Conservation (phyloP, 495 filamentous ascomycete genomes). For the Xylaria palmicola region DNA sequence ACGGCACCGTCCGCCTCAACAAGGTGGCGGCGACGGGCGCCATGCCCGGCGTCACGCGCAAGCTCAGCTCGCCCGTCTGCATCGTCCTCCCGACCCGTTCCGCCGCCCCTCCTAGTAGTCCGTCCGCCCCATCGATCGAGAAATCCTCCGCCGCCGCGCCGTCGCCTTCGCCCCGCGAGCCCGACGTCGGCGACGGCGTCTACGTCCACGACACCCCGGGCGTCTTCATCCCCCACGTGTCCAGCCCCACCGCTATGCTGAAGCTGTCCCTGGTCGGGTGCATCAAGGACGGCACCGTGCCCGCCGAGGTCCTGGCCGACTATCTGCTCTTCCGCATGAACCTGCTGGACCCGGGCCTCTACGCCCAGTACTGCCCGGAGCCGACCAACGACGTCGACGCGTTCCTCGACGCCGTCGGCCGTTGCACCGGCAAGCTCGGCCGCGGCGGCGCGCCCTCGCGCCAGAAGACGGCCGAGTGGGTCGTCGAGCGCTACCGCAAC, state of each 20-base stretch:
- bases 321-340: slow-evolving; percentile 89
- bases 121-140: background rate
- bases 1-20: slow-evolving; percentile 50
- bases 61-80: slow-evolving; percentile 78
- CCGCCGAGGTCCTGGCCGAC: slow-evolving; percentile 74
- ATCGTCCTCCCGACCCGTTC: slow-evolving; percentile 43
- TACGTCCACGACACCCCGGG: slow-evolving; percentile 62
- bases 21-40: slow-evolving; percentile 83
- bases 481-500: slow-evolving; percentile 79
- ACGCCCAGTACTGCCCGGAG: slow-evolving; percentile 56
- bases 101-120: background rate
- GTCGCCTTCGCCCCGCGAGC: slow-evolving; percentile 29
- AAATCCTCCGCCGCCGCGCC: slow-evolving; percentile 10
- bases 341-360: slow-evolving; percentile 51
- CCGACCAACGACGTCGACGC: slow-evolving; percentile 81
- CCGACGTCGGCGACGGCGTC: slow-evolving; percentile 42
- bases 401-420: slow-evolving; percentile 67
- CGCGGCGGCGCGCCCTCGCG: slow-evolving; percentile 72
- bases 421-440: slow-evolving; percentile 68
- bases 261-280: slow-evolving; percentile 87
- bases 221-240: slow-evolving; percentile 90
- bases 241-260: slow-evolving; percentile 82
- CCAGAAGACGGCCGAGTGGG: slow-evolving; percentile 75
- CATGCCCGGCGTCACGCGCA: slow-evolving; percentile 86
- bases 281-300: slow-evolving; percentile 84